These are phyloP conservation scores for Perkinsus marinus DNA, from an alignment of 169 alveolate genomes.

Conservation along the genomic window DNA sequence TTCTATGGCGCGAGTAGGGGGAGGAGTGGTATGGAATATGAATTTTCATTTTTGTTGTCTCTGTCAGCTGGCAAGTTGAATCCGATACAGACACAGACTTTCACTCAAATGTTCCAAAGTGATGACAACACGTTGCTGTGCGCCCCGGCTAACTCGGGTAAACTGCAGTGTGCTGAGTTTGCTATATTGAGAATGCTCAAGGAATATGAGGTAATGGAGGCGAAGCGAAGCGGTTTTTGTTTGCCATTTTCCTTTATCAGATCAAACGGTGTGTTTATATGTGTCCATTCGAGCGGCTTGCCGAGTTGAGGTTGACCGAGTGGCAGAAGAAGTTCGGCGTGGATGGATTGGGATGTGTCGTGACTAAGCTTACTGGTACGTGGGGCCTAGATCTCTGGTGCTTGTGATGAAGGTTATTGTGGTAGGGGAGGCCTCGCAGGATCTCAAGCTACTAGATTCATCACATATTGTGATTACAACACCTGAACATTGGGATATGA, in stretches of 20 bases:
- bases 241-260: constrained; percentile 27
- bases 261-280: constrained; percentile 40
- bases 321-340: constrained; percentile 37
- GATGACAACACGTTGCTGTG: constrained; percentile 76
- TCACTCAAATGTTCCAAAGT: constrained; percentile 29
- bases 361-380: background rate
- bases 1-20: constrained; percentile 20
- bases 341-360: constrained; percentile 28
- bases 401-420: no score
- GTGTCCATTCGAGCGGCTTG: constrained; percentile 37
- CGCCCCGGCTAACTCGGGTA: constrained; percentile 80
- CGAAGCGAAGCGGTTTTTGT: constrained; percentile 49
- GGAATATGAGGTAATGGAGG: background rate
- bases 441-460: constrained; percentile 34
- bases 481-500: constrained; percentile 25
- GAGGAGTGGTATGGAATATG: background rate
- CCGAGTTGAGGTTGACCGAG: constrained; percentile 33
- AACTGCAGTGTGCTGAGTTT: constrained; percentile 62
- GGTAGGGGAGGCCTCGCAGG: constrained; percentile 19
- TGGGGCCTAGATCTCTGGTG: no score
- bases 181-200: constrained; percentile 67
- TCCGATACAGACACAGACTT: constrained; percentile 53
- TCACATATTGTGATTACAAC: constrained; percentile 44
- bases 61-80: constrained; percentile 23
- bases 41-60: background rate